Evolutionary conservation across 805 yeast genomes (phyloP), one percentile per base, ranked within the genome.

Genomic region (Myxozyma udenii): DNA sequence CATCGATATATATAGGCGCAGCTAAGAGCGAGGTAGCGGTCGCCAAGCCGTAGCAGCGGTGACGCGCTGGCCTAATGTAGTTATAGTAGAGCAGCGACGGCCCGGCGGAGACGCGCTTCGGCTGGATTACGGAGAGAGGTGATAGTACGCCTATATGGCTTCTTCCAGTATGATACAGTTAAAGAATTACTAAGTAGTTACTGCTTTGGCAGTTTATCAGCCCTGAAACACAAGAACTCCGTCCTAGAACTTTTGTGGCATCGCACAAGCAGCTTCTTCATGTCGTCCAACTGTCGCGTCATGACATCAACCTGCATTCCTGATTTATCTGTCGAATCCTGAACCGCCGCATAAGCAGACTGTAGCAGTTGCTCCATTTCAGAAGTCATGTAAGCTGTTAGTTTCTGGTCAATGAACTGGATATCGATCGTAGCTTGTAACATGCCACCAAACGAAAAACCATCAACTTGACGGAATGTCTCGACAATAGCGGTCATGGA

Each of bases 351-450:
- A 38, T 55, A 55, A 4, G 58, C 44, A 6, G 54, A 18, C 37
- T 53, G 50, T n/a, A 46, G 48, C 25, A 53, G 22, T 16, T 30
- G 23, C 16, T 45, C 57, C 22, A 49, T 53, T 11, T 55, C 57
- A 2, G 42, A 28, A 11, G 58, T 48, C 41, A 54, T 46, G 33
- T 49, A 53, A 21, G 26, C 32, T 5, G 50, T 39, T 46, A 58
- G 49, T 32, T 58, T 57, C 41, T 58, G 61, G 36, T 53, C 51
- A 28, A 79, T 71, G 58, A 80, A 79, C 60, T 78, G 79, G 24
- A 80, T 61, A 59, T 81, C 85, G 2, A 80, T 74, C 0, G 76
- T 70, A 1, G 74, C 70, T 62, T 80, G 85, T 48, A 76, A 65
- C 38, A 76, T 64, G 1, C 81, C 82, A 30, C 71, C 75, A 6